Evolutionary conservation across 2,329 filamentous ascomycete genomes (phyloP), one percentile per base, ranked within the genome.

Genomic region (Tolypocladium capitatum): DNA sequence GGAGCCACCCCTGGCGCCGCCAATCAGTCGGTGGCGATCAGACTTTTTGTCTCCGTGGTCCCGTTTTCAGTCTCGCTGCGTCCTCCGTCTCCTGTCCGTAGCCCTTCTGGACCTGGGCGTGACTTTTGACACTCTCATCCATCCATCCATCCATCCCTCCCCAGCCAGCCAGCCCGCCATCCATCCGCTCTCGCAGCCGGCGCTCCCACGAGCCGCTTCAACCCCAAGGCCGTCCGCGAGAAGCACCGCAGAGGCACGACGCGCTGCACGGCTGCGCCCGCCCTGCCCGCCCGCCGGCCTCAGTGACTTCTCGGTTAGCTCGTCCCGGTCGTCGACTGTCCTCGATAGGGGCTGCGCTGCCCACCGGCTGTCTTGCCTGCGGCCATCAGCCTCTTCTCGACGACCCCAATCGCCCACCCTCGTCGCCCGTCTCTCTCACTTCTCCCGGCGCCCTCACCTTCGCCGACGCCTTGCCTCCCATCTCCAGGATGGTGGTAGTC

Each of bases 401-500:
- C 33, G 44, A 35, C 20, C 44, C 18, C 7, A 4, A 48, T 48
- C 43, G 48, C 24, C 24, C 24, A 5, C 5, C 18, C 24, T 21
- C 45, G 33, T 38, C 34, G 3, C 38, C 28, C 40, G 30, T 43
- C 30, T 21, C 21, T 10, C 28, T 47, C 46, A 34, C 35, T 46
- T 46, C 46, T 43, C 11, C 28, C 44, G 40, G 42, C 52, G 53
- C 47, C 46, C 41, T 47, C 40, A 45, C 46, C 47, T 33, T 40
- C 48, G 43, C 46, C 49, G 47, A 46, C 49, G 33, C 34, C 43
- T 40, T 31, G 10, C 35, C 49, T 52, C 49, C 55, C 55, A 58
- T 59, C 55, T 66, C 71, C 76, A 80, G 69, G 68, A 80, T 80
- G 76, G 71, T 78, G 72, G 69, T 73, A 70, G 69, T 67, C 68